Conservation (phyloP, 768 basidiomycete species). For the Gloeophyllum trabeum region DNA sequence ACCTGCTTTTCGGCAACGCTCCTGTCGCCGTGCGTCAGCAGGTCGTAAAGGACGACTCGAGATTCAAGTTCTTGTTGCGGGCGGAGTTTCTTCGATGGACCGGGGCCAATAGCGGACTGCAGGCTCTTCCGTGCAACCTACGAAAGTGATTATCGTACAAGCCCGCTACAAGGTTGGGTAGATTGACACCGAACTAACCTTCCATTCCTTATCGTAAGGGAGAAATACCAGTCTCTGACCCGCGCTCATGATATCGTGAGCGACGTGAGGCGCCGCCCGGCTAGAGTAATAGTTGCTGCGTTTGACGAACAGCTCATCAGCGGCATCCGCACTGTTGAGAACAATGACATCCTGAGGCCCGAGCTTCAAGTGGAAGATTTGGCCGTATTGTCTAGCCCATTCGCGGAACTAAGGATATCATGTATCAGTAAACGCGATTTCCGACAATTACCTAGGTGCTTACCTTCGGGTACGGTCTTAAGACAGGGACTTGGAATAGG, state of each 20-base stretch:
- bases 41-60: conserved; percentile 14
- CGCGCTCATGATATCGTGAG: conserved; percentile 20
- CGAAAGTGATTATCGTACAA: neutral
- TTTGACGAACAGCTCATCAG: conserved; percentile 14
- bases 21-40: conserved; percentile 11
- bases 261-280: conserved; percentile 18
- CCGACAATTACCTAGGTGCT: neutral
- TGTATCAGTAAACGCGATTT: neutral
- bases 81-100: conserved; percentile 14
- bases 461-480: conserved; percentile 17
- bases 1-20: neutral
- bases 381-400: conserved; percentile 19
- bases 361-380: conserved; percentile 16
- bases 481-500: conserved; percentile 17
- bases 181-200: conserved; percentile 8
- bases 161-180: neutral
- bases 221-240: conserved; percentile 17
- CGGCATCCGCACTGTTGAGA: conserved; percentile 15
- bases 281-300: conserved; percentile 17
- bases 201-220: conserved; percentile 18
- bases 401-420: conserved; percentile 12
- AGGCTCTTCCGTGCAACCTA: conserved; percentile 14
- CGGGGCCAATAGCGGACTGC: conserved; percentile 14
- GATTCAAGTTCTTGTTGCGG: conserved; percentile 17
- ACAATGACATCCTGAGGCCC: conserved; percentile 16